Base-by-base conservation (phyloP, 164 flowering plant genomes). In the Macadamia tetraphylla region DNA sequence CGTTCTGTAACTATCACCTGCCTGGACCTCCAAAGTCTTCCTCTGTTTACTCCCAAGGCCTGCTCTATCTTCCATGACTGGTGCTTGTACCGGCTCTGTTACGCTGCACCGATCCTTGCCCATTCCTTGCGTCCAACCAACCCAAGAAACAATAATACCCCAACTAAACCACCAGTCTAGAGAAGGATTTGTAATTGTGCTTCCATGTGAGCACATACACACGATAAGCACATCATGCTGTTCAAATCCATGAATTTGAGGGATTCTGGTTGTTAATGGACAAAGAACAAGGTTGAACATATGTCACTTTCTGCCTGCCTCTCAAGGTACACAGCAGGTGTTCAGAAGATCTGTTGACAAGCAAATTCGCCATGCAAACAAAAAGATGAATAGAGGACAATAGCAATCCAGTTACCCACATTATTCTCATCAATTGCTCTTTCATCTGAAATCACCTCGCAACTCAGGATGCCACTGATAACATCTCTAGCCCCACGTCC, bases 61-160 rank as follows among this genome's bases (percentile, higher is more conserved):
- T 11, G 97, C 97, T 73, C 97, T 81, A 11, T 72, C 78, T 7
- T 85, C 99, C 72, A 70, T 65, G 11, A 82, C 81, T 71, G 85
- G 85, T 15, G 99, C 93, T 73, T 85, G 89, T 23, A 95, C 99
- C 6, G 99, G 99, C 74, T 91, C 97, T 23, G 76, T 77, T 81
- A 95, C 85, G 63, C 98, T 98, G 72, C 99, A 91, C 48, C 99
- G 97, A 79, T 95, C 97, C 81, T 84, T 95, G 11, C 99, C 99
- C 51, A 92, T 74, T 58, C 99, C 99, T 98, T 95, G 81, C 14
- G 3, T 60, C 60, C 59, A 71, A 53, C 46, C 69, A 74, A 68
- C 62, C 57, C 44, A 57, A n/a, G 18, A 8, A 62, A 66, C 52
- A 51, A 31, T 6, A 75, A 29, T 53, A 40, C 23, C 55, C 7